Base-by-base conservation (phyloP, 441 rosid species). In the Monsonia emarginata region DNA sequence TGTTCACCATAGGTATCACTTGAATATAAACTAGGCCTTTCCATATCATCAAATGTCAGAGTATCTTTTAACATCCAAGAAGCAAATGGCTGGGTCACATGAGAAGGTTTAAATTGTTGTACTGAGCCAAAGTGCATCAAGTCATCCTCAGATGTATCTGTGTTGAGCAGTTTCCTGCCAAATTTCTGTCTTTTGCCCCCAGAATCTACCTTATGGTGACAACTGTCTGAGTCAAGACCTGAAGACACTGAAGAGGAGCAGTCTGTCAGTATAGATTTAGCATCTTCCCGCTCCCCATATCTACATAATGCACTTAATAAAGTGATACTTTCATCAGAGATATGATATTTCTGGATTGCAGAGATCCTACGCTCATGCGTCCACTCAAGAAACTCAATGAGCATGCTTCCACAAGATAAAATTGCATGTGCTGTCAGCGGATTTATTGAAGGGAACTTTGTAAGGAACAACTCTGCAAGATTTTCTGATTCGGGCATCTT, bases 211-310 rank as follows among this genome's bases (percentile, higher is more conserved):
- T 74, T 77, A 61, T 72, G 64, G 72, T 67, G 81, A 63, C 74
- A 75, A 65, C 81, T 78, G 61, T 79, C 85, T n/a, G 97, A 89
- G 78, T 85, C 88, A 27, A 78, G 81, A 65, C 88, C 89, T 64
- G 97, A 89, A 72, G 98, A 91, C 61, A 87, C 82, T 13, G 99
- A 89, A 67, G 95, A 90, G 61, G 96, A 84, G 84, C 90, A 83
- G 69, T 91, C 98, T 32, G 97, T 91, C 96, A 88, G 79, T 72
- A 88, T 80, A 65, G 99, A 95, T 79, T 77, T 89, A 65, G 99
- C 78, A 82, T 95, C 99, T 72, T 91, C 98, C 66, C 86, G 78
- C 70, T 88, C 98, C 57, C 99, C 95, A 64, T 80, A 89, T 80
- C 66, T 83, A 84, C 93, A 85, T 72, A 87, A 73, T 71, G 85